Evolutionary conservation across 441 rosid species (phyloP), one percentile per base, ranked within the genome.

Genomic region (Croton laevigatus): DNA sequence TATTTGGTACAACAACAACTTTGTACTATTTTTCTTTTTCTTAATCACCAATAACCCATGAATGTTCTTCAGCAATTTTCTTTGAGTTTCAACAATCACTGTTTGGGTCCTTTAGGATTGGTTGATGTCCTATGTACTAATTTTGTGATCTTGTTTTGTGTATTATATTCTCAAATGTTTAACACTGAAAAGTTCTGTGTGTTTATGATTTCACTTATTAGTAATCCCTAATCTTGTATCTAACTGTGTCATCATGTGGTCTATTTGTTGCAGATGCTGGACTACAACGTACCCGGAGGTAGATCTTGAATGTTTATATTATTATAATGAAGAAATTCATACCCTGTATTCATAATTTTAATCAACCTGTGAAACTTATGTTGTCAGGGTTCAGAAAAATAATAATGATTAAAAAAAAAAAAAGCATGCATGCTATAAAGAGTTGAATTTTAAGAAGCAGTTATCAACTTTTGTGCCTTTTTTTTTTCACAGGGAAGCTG

Each of bases 281-380:
- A 88, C 78, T 90, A 93, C 85, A 93, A 88, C 72, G 97, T 93
- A 59, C 97, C 91, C 27, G 94, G 98, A 80, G 96, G 75, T 65
- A 72, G 19, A 55, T 53, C 7, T 54, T 63, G 45, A 32, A 55
- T 45, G 37, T 6, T 32, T 19, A 52, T 57, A 20, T 58, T 46
- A 12, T 16, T 40, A 22, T 46, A 8, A 22, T 27, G 8, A 46
- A 16, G 32, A 61, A 53, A 37, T 27, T 12, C 53, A 20, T 45
- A 10, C 46, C 22, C 42, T 34, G 38, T 45, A 5, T 23, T 57
- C 38, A n/a, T 62, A 32, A 57, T 79, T n/a, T n/a, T 59, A 55
- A 17, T 67, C 63, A 19, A 55, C 61, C 62, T 11, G 22, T 20
- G n/a, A 46, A 44, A 69, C 46, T 62, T 61, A 38, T 66, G 13